Base-by-base conservation (phyloP, 768 basidiomycete genomes). In the Podaxis carcinomalis region DNA sequence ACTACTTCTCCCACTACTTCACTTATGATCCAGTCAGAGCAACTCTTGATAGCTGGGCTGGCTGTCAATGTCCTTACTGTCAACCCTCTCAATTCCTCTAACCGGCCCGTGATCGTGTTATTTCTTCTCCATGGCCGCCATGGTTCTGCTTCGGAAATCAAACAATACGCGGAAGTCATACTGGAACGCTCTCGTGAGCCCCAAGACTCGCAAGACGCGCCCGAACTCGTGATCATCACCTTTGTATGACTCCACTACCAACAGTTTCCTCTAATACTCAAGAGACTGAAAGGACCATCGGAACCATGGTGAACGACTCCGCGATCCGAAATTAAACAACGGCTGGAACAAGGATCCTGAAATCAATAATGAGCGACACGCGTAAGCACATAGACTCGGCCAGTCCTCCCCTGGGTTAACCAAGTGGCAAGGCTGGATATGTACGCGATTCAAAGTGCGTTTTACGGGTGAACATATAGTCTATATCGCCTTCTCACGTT, bases 91-190 rank as follows among this genome's bases (percentile, higher is more conserved):
- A n/a, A 57, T 56, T 2, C 70, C 73, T 7, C 67, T 74, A 11
- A 72, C 75, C 6, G 71, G 73, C 10, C 76, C 2, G 66, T 75
- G 10, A 72, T 76, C 4, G 72, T 73, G 3, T 65, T 79, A 46
- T 82, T 80, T 63, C 66, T 78, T 28, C 70, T 82, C 1, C 81
- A 81, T 65, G 80, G 81, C 1, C 73, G 80, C 7, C 50, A 64
- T 28, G 72, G 72, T 27, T 74, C 73, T 3, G 69, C 71, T 3
- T 63, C 69, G 11, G 55, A 68, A 44, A 62, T 76, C 9, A 68
- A 74, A 40, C 60, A 66, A 10, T 64, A 72, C 50, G 72, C 74
- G 2, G 65, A 63, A 47, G 55, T 65, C 1, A 57, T 77, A 51
- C 61, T 71, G 27, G 67, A 65, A 59, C 62, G 65, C 59, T 51